Base-by-base conservation (phyloP, 352 stramenopile species). In the Lagenidium sp. region DNA sequence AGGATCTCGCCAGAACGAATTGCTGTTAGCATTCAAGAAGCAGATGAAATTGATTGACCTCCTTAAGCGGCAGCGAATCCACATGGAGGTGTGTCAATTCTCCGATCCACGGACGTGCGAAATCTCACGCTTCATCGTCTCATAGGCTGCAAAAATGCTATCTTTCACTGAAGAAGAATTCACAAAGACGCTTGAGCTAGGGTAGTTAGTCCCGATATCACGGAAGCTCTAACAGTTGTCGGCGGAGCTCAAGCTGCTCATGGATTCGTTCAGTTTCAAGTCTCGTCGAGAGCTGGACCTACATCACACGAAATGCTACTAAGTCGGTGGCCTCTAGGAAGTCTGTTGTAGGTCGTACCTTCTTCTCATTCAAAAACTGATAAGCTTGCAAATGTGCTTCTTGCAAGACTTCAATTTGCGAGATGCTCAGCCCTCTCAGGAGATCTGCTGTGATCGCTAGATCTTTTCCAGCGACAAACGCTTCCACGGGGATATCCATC, bases 31-130 rank as follows among this genome's bases (percentile, higher is more conserved):
- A 4, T 92, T 92, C 55, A 89, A 89, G 46, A 87, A 89, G 52
- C 79, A 92, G 43, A 85, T 89, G 65, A 88, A 89, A 45, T 69
- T 91, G 25, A 89, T 91, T 36, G 79, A 91, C 23, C n/a, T 92
- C 36, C 65, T 92, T 29, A 92, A 86, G 37, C 70, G 79, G 10
- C 79, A 92, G 52, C 76, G 78, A 29, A 84, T 92, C 45, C 79
- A 92, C 58, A 84, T 92, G 68, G 79, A 92, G 61, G 71, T 86
- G 48, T 6, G 36, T 34, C n/a, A n/a, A n/a, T n/a, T n/a, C n/a
- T n/a, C n/a, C n/a, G n/a, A n/a, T n/a, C n/a, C n/a, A n/a, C n/a
- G n/a, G n/a, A n/a, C n/a, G n/a, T n/a, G n/a, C n/a, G n/a, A n/a
- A n/a, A n/a, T n/a, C n/a, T n/a, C n/a, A n/a, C n/a, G n/a, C 24